Base-by-base conservation (phyloP, 2,329 filamentous ascomycete species). In the Setomelanomma holmii region DNA sequence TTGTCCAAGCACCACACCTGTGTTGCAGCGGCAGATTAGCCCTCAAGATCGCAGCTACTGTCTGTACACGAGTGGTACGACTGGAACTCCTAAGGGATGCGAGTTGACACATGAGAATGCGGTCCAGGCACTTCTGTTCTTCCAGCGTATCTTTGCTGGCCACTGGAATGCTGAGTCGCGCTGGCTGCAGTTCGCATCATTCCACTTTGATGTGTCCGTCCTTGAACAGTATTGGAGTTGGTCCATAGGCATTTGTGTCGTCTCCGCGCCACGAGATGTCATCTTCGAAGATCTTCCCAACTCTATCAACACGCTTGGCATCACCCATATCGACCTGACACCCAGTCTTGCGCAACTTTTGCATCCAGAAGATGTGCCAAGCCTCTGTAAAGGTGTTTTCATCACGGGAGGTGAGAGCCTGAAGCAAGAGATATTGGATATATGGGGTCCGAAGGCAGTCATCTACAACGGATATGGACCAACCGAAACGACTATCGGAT, bases 181-280 rank as follows among this genome's bases (percentile, higher is more conserved):
- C 51, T 97, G 91, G 88, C 80, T 97, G 1, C 93, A 97, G 68
- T 97, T 97, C 68, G 93, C 93, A 1, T 93, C 91, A 0, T 91
- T 96, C 50, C 93, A 96, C 72, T 97, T 97, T 55, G 93, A 97
- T 64, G 93, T 97, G 4, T 95, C 90, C 1, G 89, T 97, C 0
- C 81, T 97, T 0, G 93, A 97, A 68, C 93, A 96, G 66, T 97
- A 93, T 71, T 97, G 91, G 91, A 95, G 88, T 51, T 97, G 93
- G 93, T 91, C 89, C 22, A 89, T 95, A 1, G 92, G 92, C 1
- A 92, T 97, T 21, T 88, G 89, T 4, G 83, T 97, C 0, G 89
- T 93, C 1, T 87, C 90, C 2, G 92, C 90, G 5, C 89, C 91
- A 0, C 84, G 90, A 59, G 92, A 97, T 68, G 69, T 96, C 1